Evolutionary conservation across 768 basidiomycete species (phyloP).

Genomic region (Termitomyces sp.): DNA sequence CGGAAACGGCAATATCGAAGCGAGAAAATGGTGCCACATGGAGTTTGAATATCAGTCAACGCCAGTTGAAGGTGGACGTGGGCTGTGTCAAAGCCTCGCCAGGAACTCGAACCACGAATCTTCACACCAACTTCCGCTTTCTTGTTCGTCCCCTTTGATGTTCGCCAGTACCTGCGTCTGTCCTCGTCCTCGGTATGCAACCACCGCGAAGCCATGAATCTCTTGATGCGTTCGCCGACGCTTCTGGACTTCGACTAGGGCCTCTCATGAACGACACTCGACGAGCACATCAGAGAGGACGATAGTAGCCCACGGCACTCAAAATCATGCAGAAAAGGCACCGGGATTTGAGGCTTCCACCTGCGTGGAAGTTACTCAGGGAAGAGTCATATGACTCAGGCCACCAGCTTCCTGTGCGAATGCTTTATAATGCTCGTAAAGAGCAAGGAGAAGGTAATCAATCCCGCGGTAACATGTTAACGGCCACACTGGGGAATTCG

Average conservation of each 20-base stretch:
- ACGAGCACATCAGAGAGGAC: conserved; percentile 17
- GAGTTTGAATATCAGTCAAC: conserved; percentile 5
- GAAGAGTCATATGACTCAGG: conserved; percentile 42
- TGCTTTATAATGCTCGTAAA: conserved; percentile 20
- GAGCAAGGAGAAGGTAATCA: conserved; percentile 3
- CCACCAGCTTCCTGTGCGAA: conserved; percentile 34
- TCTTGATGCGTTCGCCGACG: conserved; percentile 48
- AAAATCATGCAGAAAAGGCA: conserved; percentile 42
- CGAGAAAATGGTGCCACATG: conserved; percentile 4
- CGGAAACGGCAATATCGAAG: not conserved
- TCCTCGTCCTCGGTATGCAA: conserved; percentile 10
- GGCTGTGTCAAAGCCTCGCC: conserved; percentile 25
- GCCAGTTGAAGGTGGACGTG: conserved; percentile 5
- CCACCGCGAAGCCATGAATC: conserved; percentile 45
- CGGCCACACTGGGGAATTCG: conserved; percentile 12
- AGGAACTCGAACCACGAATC: conserved; percentile 5
- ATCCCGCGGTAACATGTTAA: conserved; percentile 4
- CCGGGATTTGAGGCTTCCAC: conserved; percentile 41
- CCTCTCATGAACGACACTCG: conserved; percentile 12
- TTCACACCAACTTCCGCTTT: conserved; percentile 17
- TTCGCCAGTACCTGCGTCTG: conserved; percentile 3
- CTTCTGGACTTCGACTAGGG: conserved; percentile 41
- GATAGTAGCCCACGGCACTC: conserved; percentile 46
- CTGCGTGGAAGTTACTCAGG: conserved; percentile 18
- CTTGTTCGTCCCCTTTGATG: conserved; percentile 24